A percentile compares a stretch with the other conserved stretches of the same genome.
Evolutionary conservation across 108 stramenopile genomes (phyloP).

Genomic region (Skeletonema grethae): DNA sequence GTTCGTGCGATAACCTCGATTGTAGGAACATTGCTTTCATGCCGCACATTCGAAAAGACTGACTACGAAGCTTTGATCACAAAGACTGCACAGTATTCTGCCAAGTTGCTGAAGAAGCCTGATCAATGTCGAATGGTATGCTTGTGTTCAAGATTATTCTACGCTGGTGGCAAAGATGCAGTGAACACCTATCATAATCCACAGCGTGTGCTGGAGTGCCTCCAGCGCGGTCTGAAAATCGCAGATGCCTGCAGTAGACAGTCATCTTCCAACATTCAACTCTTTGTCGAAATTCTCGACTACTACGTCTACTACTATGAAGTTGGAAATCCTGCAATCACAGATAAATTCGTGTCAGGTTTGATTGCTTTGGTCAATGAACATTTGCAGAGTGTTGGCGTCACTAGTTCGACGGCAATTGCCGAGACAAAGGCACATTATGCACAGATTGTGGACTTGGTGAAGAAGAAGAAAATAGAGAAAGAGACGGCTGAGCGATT

Average conservation of each 20-base stretch:
- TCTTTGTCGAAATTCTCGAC: constrained; percentile 97
- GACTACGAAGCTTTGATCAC: constrained; percentile 95
- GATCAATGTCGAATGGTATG: constrained; percentile 96
- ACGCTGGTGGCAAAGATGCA: constrained; percentile 45
- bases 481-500: constrained; percentile 65
- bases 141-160: constrained; percentile 92
- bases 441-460: constrained; percentile 49
- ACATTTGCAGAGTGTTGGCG: constrained; percentile 71
- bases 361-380: constrained; percentile 94
- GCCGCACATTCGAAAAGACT: constrained; percentile 66
- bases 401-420: constrained; percentile 35
- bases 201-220: constrained; percentile 94
- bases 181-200: constrained; percentile 72
- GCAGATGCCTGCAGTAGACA: constrained; percentile 88
- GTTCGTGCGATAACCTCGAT: constrained; percentile 79
- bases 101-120: constrained; percentile 92
- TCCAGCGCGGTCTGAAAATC: constrained; percentile 87
- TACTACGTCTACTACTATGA: constrained; percentile 96
- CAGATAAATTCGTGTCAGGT: constrained; percentile 83
- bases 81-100: constrained; percentile 92
- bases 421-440: constrained; percentile 68
- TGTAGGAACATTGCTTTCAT: constrained; percentile 87
- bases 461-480: constrained; percentile 65
- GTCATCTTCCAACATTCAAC: constrained; percentile 68
- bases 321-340: constrained; percentile 82